Evolutionary conservation across 2,329 filamentous ascomycete genomes (phyloP).

Genomic region (Coniochaeta pulveracea): DNA sequence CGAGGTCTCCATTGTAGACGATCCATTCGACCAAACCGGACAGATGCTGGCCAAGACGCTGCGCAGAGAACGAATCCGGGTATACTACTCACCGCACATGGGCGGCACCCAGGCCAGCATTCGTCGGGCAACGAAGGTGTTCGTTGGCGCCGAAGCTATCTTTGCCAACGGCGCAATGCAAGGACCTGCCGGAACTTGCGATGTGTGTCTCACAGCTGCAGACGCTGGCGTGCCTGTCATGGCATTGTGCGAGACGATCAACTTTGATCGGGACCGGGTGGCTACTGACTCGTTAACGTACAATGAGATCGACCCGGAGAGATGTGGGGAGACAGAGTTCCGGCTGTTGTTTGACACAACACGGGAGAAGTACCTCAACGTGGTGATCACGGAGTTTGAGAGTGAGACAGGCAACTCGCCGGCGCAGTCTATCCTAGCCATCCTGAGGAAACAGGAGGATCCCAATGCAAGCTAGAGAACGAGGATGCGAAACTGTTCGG

Average conservation of each 20-base stretch:
- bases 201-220: slow-evolving; percentile 74
- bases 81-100: slow-evolving; percentile 69
- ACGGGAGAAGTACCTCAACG: slow-evolving; percentile 72
- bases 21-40: slow-evolving; percentile 41
- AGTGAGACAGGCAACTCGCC: slow-evolving; percentile 83
- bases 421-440: slow-evolving; percentile 68
- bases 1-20: slow-evolving; percentile 74
- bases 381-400: slow-evolving; percentile 86
- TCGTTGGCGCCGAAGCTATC: slow-evolving; percentile 87
- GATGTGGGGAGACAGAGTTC: slow-evolving; percentile 42
- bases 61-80: slow-evolving; percentile 54
- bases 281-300: slow-evolving; percentile 86
- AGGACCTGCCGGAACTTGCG: slow-evolving; percentile 74
- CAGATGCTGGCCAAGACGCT: slow-evolving; percentile 58
- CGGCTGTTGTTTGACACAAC: slow-evolving; percentile 86
- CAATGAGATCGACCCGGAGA: slow-evolving; percentile 80
- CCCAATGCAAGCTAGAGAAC: too few species aligned
- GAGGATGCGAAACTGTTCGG: too few species aligned
- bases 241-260: slow-evolving; percentile 87
- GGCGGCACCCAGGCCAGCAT: slow-evolving; percentile 68
- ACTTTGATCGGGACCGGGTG: slow-evolving; percentile 78
- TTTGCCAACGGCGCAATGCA: slow-evolving; percentile 91
- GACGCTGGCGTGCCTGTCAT: slow-evolving; percentile 70
- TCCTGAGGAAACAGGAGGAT: slow-evolving; percentile 46
- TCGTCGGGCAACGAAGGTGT: slow-evolving; percentile 53